Conservation (phyloP, 106 monocot species). For the Phalaenopsis equestris region DNA sequence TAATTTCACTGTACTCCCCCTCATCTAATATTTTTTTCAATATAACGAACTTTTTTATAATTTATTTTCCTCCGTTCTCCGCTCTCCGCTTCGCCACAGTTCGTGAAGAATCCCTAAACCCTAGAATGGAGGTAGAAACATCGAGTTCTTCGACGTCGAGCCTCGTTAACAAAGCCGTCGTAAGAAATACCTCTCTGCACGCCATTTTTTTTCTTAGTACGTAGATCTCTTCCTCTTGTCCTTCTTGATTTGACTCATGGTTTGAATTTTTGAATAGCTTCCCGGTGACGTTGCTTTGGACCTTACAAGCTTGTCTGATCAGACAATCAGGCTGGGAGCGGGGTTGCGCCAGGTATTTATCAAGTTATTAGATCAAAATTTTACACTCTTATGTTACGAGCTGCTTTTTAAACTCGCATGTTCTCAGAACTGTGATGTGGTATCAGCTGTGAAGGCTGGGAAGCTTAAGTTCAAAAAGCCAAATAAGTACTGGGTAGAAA, state of each 20-base stretch:
- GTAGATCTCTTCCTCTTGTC: not conserved
- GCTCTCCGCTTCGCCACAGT: no score
- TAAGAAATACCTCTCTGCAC: conserved; percentile 14
- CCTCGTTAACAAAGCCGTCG: conserved; percentile 46
- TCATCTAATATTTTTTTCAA: no score
- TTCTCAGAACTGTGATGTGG: conserved; percentile 56
- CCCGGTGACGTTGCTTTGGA: conserved; percentile 83
- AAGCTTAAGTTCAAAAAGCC: conserved; percentile 67
- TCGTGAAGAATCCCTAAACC: conserved; percentile 13
- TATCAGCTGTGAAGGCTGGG: conserved; percentile 59
- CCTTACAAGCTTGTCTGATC: conserved; percentile 46
- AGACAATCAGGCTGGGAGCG: conserved; percentile 65
- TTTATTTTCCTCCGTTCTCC: no score
- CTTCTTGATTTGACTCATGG: not conserved
- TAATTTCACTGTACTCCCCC: no score
- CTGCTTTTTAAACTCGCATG: not conserved
- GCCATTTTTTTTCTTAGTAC: not conserved
- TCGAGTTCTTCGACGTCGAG: conserved; percentile 8
- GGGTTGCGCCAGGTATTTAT: conserved; percentile 73
- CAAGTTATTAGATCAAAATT: no score
- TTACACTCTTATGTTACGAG: no score
- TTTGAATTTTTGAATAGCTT: conserved; percentile 29
- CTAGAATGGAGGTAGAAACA: conserved; percentile 26
- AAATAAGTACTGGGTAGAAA: conserved; percentile 92
- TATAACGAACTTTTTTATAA: no score